Evolutionary conservation across 345 rosid species (phyloP).

Genomic region (Eucalyptus tenuipes): DNA sequence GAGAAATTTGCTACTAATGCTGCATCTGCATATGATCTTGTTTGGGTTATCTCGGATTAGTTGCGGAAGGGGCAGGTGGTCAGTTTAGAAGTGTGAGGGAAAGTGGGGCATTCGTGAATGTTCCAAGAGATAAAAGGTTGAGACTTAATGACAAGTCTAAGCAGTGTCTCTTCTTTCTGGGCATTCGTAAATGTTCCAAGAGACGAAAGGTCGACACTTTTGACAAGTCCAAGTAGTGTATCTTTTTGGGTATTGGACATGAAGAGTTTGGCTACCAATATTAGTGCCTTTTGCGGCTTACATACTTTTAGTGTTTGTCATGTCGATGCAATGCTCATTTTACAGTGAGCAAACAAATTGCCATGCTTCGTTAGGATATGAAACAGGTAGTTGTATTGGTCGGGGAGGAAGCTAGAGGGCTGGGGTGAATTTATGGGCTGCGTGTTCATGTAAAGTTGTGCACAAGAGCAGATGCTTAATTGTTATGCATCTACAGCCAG

Average conservation of each 20-base stretch:
- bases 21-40: not conserved
- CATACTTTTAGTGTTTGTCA: not conserved
- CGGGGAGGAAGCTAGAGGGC: not conserved
- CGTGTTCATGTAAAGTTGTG: not conserved
- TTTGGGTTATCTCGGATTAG: fast-evolving
- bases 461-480: not conserved
- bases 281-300: not conserved
- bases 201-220: fast-evolving
- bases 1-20: not conserved
- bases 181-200: not conserved
- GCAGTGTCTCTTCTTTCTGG: not conserved
- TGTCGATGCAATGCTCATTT: not conserved
- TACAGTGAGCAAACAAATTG: not conserved
- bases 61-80: not conserved
- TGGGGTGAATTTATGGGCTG: not conserved
- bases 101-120: fast-evolving
- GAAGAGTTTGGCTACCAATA: not conserved
- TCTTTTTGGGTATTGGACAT: not conserved
- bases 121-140: not conserved
- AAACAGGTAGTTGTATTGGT: not conserved
- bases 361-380: not conserved
- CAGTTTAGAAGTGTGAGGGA: not conserved
- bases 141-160: not conserved
- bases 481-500: not conserved
- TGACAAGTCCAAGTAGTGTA: not conserved